Percentiles rank a stretch among this genome's conserved stretches.
phyloP scores from a whole-genome alignment of 306 rosid species.

The Cajanus cajan region DNA sequence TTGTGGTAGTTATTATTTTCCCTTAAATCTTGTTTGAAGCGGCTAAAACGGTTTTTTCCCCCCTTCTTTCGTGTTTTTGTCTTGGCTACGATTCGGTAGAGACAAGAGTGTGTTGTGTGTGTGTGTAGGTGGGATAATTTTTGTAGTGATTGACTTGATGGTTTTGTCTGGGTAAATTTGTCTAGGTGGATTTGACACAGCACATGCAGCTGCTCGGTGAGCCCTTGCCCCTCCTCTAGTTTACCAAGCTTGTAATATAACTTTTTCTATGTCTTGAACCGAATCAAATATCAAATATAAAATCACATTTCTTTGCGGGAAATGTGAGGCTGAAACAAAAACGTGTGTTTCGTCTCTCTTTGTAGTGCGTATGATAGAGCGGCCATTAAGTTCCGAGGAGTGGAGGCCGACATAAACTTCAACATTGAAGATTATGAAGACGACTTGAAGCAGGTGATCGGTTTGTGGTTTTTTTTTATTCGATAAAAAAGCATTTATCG shows the following conservation, averaged over 20 bases:
- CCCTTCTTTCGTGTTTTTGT: background rate
- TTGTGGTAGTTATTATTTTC: constrained; percentile 14
- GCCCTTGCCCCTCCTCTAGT: constrained; percentile 17
- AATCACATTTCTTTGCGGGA: constrained; percentile 8
- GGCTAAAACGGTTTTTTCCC: background rate
- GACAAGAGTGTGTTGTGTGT: constrained; percentile 24
- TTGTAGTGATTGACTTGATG: constrained; percentile 41
- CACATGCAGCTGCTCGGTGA: constrained; percentile 99
- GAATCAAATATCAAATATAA: background rate
- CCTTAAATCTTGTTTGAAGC: constrained; percentile 1
- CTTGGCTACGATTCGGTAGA: constrained; percentile 28
- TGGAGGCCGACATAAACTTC: constrained; percentile 93
- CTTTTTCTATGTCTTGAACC: constrained; percentile 4
- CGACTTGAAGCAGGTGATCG: constrained; percentile 83
- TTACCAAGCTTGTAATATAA: constrained; percentile 20
- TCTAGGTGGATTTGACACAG: constrained; percentile 99
- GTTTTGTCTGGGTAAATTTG: constrained; percentile 44
- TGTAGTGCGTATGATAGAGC: constrained; percentile 98
- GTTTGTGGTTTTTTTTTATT: background rate
- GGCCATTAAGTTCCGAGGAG: constrained; percentile 92
- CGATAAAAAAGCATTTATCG: background rate
- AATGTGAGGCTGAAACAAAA: constrained; percentile 7
- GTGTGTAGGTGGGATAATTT: constrained; percentile 8
- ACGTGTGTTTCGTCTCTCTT: background rate
- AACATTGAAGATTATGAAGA: constrained; percentile 90